Base-by-base conservation (phyloP, 2,329 filamentous ascomycete species). In the Huntiella abstrusa region DNA sequence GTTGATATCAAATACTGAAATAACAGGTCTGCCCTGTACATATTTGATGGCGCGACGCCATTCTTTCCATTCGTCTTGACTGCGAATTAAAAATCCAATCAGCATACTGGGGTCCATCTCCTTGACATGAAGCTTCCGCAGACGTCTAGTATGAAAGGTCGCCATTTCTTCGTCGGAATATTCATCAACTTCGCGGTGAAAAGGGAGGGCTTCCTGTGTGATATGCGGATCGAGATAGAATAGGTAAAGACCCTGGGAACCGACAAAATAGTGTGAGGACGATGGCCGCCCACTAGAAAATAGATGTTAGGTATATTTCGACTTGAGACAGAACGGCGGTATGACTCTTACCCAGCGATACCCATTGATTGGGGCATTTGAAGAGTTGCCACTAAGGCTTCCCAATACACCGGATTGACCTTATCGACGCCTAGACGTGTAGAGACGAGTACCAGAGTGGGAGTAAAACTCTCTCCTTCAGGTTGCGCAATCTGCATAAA, bases 21-120 rank as follows among this genome's bases (percentile, higher is more conserved):
- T 81, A 45, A 98, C 83, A 5, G 77, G 70, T 60, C 93, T 95
- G 16, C 83, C 83, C 54, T 83, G 76, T 6, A 82, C 76, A 54
- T 81, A 74, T 53, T 75, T 75, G 2, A 93, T 70, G n/a, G 75
- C 72, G 49, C 73, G 67, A 56, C 83, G 80, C 87, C 87, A 96
- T 45, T 75, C 71, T 35, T 71, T 64, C 80, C 88, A 96, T 53
- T 98, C 91, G 38, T 78, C 71, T 54, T 88, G 78, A 49, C 83
- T 75, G 36, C 71, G 73, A 51, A 98, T 86, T 33, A 98, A 64
- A 56, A 96, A 96, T 4, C 85, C 88, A 53, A 98, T 83, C 37
- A 98, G 65, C 91, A 98, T 98, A 57, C 86, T 95, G 0, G 91
- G 91, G 56, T 98, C 91, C 83, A 98, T 91, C 57, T 96, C 87